Evolutionary conservation across 2,329 filamentous ascomycete species (phyloP).

Genomic region (Diaporthe eres): DNA sequence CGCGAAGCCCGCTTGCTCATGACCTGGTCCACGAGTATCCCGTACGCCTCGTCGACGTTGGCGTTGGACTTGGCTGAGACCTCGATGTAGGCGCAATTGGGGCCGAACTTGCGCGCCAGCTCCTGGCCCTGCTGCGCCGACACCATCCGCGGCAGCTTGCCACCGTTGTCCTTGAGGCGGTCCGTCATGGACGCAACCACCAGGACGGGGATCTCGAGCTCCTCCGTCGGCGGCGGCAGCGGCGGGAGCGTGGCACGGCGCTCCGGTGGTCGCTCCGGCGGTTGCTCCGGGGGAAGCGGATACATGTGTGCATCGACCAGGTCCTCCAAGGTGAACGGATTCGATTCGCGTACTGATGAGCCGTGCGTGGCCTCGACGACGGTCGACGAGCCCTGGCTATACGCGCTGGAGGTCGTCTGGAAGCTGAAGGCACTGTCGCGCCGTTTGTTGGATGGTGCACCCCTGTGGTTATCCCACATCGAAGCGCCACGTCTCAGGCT

Average conservation of each 20-base stretch:
- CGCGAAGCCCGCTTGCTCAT: conserved; percentile 26
- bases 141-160: conserved; percentile 30
- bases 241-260: not conserved
- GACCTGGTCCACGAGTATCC: conserved; percentile 32
- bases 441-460: not conserved
- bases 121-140: conserved; percentile 21
- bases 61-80: conserved; percentile 36
- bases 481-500: not conserved
- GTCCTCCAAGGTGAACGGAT: conserved; percentile 10
- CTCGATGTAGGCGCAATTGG: conserved; percentile 36
- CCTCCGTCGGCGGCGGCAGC: not conserved
- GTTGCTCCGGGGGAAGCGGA: not conserved
- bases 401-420: conserved; percentile 22
- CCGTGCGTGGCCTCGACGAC: not conserved
- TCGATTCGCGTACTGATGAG: not conserved
- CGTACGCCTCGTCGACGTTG: conserved; percentile 38
- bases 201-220: conserved; percentile 27
- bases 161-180: conserved; percentile 28
- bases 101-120: conserved; percentile 36
- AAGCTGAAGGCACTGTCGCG: conserved; percentile 25
- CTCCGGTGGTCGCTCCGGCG: not conserved
- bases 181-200: conserved; percentile 35
- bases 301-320: not conserved
- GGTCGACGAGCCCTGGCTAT: conserved; percentile 29
- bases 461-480: not conserved